Conservation (phyloP, 371 early-diverging fungal genomes). For the Encephalitozoon intestinalis region DNA sequence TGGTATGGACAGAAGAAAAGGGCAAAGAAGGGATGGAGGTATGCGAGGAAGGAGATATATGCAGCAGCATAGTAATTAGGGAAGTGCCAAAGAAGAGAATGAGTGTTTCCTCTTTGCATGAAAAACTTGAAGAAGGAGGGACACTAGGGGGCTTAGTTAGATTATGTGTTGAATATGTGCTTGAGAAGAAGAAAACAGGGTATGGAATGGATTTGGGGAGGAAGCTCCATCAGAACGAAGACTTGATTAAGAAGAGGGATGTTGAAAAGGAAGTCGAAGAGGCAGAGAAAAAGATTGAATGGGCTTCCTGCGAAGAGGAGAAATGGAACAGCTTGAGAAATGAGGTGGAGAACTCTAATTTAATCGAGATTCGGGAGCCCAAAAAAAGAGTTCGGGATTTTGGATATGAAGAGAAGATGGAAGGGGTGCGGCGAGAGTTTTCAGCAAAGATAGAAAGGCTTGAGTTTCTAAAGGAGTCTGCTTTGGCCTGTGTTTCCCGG, state of each 20-base stretch:
- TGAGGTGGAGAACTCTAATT: not conserved
- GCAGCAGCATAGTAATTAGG: not conserved
- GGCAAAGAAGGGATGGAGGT: not conserved
- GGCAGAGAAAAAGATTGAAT: not conserved
- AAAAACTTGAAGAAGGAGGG: not conserved
- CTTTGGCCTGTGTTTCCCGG: not conserved
- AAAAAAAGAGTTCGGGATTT: not conserved
- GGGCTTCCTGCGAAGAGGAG: not conserved
- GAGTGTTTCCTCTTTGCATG: not conserved
- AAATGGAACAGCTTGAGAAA: conserved; percentile 20
- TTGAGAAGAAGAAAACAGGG: conserved; percentile 2
- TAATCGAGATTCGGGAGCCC: not conserved
- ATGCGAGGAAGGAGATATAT: not conserved
- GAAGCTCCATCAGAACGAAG: not conserved
- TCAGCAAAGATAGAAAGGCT: conserved; percentile 8
- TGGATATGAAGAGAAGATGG: not conserved
- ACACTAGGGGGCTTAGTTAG: not conserved
- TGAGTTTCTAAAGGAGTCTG: not conserved
- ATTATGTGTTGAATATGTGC: not conserved
- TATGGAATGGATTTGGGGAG: not conserved
- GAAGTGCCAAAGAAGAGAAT: not conserved
- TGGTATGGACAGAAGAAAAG: not conserved
- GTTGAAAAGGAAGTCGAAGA: conserved; percentile 23
- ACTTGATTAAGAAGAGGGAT: conserved; percentile 8
- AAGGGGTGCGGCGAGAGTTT: conserved; percentile 6